These are phyloP conservation scores for Lodderomyces oxycetoniae DNA, from an alignment of 1,139 yeast genomes.

Conservation along the genomic window DNA sequence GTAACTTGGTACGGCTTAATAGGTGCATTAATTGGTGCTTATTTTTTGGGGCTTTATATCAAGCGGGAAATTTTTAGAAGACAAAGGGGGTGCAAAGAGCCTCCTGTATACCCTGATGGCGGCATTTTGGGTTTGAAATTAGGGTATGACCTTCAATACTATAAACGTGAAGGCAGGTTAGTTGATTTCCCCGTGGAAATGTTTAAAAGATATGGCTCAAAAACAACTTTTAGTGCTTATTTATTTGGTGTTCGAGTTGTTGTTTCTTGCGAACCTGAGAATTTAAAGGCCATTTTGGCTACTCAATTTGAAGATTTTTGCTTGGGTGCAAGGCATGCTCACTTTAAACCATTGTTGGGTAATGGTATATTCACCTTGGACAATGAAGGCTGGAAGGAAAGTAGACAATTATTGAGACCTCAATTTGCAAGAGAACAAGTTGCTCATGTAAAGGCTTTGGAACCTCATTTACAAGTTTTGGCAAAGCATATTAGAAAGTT, in stretches of 20 bases:
- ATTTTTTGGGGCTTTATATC: slow-evolving; percentile 2
- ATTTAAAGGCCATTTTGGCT: slow-evolving; percentile 35
- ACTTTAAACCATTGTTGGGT: slow-evolving; percentile 44
- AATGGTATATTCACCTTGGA: slow-evolving; percentile 57
- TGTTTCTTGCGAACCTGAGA: slow-evolving; percentile 27
- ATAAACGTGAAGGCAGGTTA: slow-evolving; percentile 22
- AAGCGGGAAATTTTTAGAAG: slow-evolving; percentile 6
- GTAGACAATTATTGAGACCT: slow-evolving; percentile 52
- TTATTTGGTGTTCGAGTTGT: slow-evolving; percentile 25
- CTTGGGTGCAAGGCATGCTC: slow-evolving; percentile 43
- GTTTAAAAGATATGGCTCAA: slow-evolving; percentile 12
- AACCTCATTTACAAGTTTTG: slow-evolving; percentile 40
- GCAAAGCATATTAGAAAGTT: slow-evolving; percentile 24
- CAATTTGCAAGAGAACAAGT: slow-evolving; percentile 52
- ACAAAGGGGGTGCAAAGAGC: slow-evolving; percentile 10
- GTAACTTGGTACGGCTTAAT: slow-evolving; percentile 1
- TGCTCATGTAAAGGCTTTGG: slow-evolving; percentile 40
- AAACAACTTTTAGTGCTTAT: slow-evolving; percentile 27
- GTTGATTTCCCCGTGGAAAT: slow-evolving; percentile 18
- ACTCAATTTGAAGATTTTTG: slow-evolving; percentile 48
- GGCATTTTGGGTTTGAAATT: slow-evolving; percentile 14
- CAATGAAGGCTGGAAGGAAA: slow-evolving; percentile 54
- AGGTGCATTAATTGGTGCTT: slow-evolving; percentile 8
- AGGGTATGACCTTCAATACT: slow-evolving; percentile 14
- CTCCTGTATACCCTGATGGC: slow-evolving; percentile 9